Percentiles rank a stretch among this genome's conserved stretches.
phyloP scores from a whole-genome alignment of 1,284 basidiomycete species.

The Austroboletus niveus region DNA sequence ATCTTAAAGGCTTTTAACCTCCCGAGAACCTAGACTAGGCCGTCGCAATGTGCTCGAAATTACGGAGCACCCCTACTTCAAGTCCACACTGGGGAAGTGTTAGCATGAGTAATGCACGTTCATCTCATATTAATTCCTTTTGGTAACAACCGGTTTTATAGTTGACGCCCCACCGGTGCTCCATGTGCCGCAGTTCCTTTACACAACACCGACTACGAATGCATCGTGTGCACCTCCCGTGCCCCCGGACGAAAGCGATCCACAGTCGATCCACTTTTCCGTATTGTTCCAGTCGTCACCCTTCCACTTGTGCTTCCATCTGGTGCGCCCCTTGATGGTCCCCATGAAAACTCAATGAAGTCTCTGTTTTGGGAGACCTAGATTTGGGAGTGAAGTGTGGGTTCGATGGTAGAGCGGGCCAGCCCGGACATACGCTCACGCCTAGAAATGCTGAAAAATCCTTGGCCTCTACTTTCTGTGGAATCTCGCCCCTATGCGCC shows the following conservation, averaged over 20 bases:
- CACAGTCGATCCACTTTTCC: slow-evolving; percentile 68
- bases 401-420: slow-evolving; percentile 43
- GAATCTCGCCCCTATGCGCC: slow-evolving; percentile 10
- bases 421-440: slow-evolving; percentile 41
- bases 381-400: slow-evolving; percentile 18
- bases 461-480: slow-evolving; percentile 17
- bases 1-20: slow-evolving; percentile 55
- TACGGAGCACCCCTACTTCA: slow-evolving; percentile 64
- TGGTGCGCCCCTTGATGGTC: slow-evolving; percentile 55
- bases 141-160: slow-evolving; percentile 22
- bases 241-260: slow-evolving; percentile 35
- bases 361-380: slow-evolving; percentile 23
- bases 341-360: slow-evolving; percentile 85
- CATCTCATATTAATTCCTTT: not conserved
- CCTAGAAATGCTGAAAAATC: slow-evolving; percentile 13
- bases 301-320: slow-evolving; percentile 5
- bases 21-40: slow-evolving; percentile 65
- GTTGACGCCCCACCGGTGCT: slow-evolving; percentile 46
- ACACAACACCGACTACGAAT: slow-evolving; percentile 38
- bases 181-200: slow-evolving; percentile 60
- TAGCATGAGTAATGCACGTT: slow-evolving; percentile 39
- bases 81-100: slow-evolving; percentile 54
- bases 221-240: slow-evolving; percentile 10
- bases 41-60: slow-evolving; percentile 58
- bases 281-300: slow-evolving; percentile 66